Conservation (phyloP, 768 basidiomycete species). For the Multifurca ochricompacta region DNA sequence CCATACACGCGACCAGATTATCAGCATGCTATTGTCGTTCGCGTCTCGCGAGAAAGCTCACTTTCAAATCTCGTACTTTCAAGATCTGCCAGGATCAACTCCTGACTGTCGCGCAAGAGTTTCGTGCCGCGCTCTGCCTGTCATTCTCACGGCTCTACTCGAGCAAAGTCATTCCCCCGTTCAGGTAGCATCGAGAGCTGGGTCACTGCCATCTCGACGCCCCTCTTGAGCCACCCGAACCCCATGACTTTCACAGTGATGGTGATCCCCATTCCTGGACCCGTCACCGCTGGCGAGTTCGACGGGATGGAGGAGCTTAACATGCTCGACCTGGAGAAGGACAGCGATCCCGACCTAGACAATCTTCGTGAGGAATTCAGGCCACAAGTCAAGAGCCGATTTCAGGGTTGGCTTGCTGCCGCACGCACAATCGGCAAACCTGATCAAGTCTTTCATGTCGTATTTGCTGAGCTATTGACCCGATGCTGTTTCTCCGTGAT, state of each 20-base stretch:
- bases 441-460: conserved; percentile 29
- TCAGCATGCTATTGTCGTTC: conserved; percentile 37
- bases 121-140: conserved; percentile 36
- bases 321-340: conserved; percentile 43
- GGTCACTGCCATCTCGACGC: conserved; percentile 42
- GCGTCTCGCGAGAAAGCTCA: conserved; percentile 34
- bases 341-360: conserved; percentile 45
- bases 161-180: conserved; percentile 35
- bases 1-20: conserved; percentile 34
- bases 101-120: conserved; percentile 35
- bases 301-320: conserved; percentile 42
- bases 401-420: conserved; percentile 49
- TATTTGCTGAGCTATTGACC: conserved; percentile 39
- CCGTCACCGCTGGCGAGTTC: conserved; percentile 31
- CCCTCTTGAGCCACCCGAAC: conserved; percentile 31
- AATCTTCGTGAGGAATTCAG: conserved; percentile 55
- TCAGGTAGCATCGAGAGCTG: conserved; percentile 42
- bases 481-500: conserved; percentile 52
- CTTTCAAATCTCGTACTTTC: conserved; percentile 27
- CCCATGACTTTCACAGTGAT: conserved; percentile 59
- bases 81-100: conserved; percentile 48
- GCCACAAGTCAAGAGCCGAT: conserved; percentile 47
- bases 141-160: conserved; percentile 41
- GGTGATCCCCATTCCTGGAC: conserved; percentile 48
- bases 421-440: conserved; percentile 36